Base-by-base conservation (phyloP, 2,329 filamentous ascomycete species). In the Alternaria ventricosa region DNA sequence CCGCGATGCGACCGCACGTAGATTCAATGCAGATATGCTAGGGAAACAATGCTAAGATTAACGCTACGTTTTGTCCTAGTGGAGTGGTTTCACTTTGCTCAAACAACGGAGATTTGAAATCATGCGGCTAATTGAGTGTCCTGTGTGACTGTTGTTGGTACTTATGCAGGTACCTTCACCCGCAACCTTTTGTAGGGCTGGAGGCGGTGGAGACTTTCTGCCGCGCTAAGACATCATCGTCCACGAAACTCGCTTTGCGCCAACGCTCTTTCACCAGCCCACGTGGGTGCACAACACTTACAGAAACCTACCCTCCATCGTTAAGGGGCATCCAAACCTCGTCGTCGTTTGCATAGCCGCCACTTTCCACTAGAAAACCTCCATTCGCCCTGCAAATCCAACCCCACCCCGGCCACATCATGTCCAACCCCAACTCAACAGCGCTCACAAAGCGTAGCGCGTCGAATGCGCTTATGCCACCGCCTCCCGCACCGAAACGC, bases 401-500 rank as follows among this genome's bases (percentile, higher is more conserved):
- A 23, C 51, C 27, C 28, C 22, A 15, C 58, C 46, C 50, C 53
- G 36, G 30, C 33, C 44, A n/a, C 46, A 47, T 47, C 64, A 79
- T 78, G 75, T 60, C 69, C 6, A 61, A 68, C 33, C 36, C 67
- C 7, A 82, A 78, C 15, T 88, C 89, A 6, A 86, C 80, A 55
- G 87, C 90, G 64, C 85, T 96, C 63, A 83, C 89, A 60, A 94
- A 93, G 82, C 86, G 89, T 67, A 84, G 85, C 60, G 79, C 81
- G 44, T 90, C 93, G 62, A 87, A 83, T 25, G 89, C 92, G 59
- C 83, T 96, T 57, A 98, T 97, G 94, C 91, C 93, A 15, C 94
- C 94, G 11, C 94, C 95, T 6, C 93, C 94, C 5, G 87, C 89
- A 0, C 85, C 90, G 45, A 98, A 97, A 80, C 91, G 93, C 62